Evolutionary conservation across 139 green algal genomes (phyloP).

Genomic region (Closterium sp.): DNA sequence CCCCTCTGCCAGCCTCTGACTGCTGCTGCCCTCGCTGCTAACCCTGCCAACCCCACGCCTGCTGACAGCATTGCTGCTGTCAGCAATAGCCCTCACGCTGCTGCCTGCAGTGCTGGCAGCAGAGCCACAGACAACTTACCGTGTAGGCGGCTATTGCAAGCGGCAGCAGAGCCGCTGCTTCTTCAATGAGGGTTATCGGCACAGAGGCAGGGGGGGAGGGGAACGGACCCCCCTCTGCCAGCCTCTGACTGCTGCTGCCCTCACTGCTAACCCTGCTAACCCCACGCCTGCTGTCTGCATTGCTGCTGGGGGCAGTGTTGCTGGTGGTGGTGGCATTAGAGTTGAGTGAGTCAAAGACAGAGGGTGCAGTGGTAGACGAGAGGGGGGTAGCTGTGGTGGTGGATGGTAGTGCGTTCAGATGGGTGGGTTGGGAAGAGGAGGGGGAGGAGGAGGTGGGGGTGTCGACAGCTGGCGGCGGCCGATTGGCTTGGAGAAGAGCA

Average conservation of each 20-base stretch:
- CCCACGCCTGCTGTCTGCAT: background rate
- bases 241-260: background rate
- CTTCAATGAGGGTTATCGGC: background rate
- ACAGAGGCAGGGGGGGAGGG: background rate
- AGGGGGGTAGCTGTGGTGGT: background rate
- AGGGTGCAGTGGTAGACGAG: background rate
- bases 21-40: no score
- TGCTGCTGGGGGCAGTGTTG: background rate
- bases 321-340: background rate
- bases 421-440: background rate
- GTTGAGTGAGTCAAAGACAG: background rate
- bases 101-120: no score
- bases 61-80: no score
- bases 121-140: no score
- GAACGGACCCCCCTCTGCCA: background rate
- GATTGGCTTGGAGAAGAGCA: background rate
- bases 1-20: background rate
- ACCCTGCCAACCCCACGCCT: no score
- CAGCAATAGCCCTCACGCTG: no score
- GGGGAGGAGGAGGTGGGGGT: background rate
- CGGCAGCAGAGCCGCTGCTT: constrained; percentile 33
- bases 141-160: constrained; percentile 44
- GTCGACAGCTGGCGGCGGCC: background rate
- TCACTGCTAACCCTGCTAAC: background rate
- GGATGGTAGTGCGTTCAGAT: background rate